A percentile compares a stretch with the other conserved stretches of the same genome.
Evolutionary conservation across 2,329 filamentous ascomycete genomes (phyloP).

Genomic region (Fusarium sp.): DNA sequence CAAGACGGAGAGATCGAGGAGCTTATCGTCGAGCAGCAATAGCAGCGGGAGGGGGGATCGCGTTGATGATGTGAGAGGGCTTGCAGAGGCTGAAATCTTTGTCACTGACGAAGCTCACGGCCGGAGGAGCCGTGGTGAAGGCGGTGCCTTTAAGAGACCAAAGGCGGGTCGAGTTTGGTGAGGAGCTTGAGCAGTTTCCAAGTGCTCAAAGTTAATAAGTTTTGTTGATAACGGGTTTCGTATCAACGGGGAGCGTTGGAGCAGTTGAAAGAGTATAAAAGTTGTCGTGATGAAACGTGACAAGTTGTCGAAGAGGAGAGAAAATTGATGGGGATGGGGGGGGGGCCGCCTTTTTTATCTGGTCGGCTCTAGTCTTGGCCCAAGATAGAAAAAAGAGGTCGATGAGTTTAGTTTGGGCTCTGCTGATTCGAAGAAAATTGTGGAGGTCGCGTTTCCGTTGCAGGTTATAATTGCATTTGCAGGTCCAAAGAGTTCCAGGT

Average conservation of each 20-base stretch:
- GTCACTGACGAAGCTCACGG: conserved; percentile 71
- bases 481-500: neutral
- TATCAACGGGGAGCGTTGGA: neutral
- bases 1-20: conserved; percentile 61
- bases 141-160: conserved; percentile 74
- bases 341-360: conserved; percentile 31
- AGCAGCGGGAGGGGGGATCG: conserved; percentile 66
- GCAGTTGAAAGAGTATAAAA: neutral
- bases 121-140: conserved; percentile 69
- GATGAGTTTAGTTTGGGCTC: conserved; percentile 18
- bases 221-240: neutral
- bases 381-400: neutral
- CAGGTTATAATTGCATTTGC: neutral
- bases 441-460: neutral
- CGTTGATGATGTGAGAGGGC: conserved; percentile 74
- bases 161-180: conserved; percentile 59
- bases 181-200: conserved; percentile 9
- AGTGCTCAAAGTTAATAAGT: conserved; percentile 2
- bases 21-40: conserved; percentile 60
- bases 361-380: conserved; percentile 5
- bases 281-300: neutral
- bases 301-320: conserved; percentile 8
- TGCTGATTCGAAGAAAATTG: conserved; percentile 6
- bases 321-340: neutral
- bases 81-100: conserved; percentile 76